Evolutionary conservation across 768 basidiomycete species (phyloP), one percentile per base, ranked within the genome.

Genomic region (Hygrophorus russula): DNA sequence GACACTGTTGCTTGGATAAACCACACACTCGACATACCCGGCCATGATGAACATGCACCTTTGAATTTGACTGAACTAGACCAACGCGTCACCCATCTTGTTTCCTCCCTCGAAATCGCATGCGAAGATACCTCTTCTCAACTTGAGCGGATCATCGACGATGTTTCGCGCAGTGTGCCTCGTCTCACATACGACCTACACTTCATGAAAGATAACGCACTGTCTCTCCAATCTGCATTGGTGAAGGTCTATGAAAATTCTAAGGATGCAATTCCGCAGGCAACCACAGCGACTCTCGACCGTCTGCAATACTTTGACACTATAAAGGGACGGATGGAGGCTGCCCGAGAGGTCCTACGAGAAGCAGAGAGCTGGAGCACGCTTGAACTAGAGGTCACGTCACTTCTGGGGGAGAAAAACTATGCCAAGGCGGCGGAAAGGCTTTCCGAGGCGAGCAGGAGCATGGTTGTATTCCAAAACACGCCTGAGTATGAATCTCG

Each of bases 361-460:
- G 94, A 98, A 57, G 93, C 96, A 10, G 93, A 98, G 67, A 88
- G 83, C 51, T 99, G 96, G 96, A 87, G 83, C 45, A 88, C 89
- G 2, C 72, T 99, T 36, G 96, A 98, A 59, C 73, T 84, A 29
- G 96, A 99, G 63, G 84, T 96, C 37, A 87, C 85, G 0, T 70
- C 82, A 2, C 72, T 94, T n/a, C 71, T 98, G 33, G 64, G 71
- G 11, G 86, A 91, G 51, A 73, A 75, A 53, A 78, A 70, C 50
- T 94, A 88, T 56, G 75, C 75, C 39, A 91, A 92, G 56, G 94
- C 94, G 0, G 93, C 93, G n/a, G 83, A 86, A 49, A 70, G 94
- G 47, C 65, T 99, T 9, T 83, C 82, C 0, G 94, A 97, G 52
- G 94, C 96, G 2, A 82, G 71, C 53, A 80, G 79, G 57, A 82